Evolutionary conservation across 345 rosid genomes (phyloP), one percentile per base, ranked within the genome.

Genomic region (Balakata baccata): DNA sequence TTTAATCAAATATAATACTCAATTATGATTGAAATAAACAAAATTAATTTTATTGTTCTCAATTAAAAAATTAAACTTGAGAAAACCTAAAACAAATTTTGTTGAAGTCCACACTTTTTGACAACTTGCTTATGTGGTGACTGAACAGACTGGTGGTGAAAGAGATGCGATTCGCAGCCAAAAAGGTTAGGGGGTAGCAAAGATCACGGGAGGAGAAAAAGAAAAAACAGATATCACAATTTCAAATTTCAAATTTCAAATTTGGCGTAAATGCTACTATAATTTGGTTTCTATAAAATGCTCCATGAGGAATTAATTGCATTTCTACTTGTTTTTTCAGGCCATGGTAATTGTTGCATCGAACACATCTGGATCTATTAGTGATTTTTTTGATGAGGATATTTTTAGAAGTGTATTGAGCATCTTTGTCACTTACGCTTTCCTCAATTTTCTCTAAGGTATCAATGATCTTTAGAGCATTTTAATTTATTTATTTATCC

Each of bases 121-220:
- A 90, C 92, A 95, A 83, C 91, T 95, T 8, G 94, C 83, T 95
- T 95, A 89, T 91, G 99, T 95, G 99, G 99, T n/a, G n/a, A n/a
- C n/a, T n/a, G n/a, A n/a, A n/a, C n/a, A n/a, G n/a, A n/a, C n/a
- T n/a, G n/a, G n/a, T n/a, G n/a, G n/a, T n/a, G n/a, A n/a, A n/a
- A n/a, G n/a, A n/a, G n/a, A n/a, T n/a, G n/a, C n/a, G n/a, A n/a
- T n/a, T n/a, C n/a, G n/a, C n/a, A n/a, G n/a, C n/a, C n/a, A n/a
- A n/a, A n/a, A n/a, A n/a, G n/a, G n/a, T n/a, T n/a, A n/a, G n/a
- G n/a, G n/a, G n/a, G n/a, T n/a, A n/a, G n/a, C n/a, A n/a, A n/a
- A n/a, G n/a, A n/a, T n/a, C n/a, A n/a, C n/a, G n/a, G n/a, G n/a
- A n/a, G n/a, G n/a, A n/a, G n/a, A n/a, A n/a, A n/a, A n/a, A n/a